Evolutionary conservation across 768 basidiomycete genomes (phyloP), one percentile per base, ranked within the genome.

Genomic region (Lactarius sp.): DNA sequence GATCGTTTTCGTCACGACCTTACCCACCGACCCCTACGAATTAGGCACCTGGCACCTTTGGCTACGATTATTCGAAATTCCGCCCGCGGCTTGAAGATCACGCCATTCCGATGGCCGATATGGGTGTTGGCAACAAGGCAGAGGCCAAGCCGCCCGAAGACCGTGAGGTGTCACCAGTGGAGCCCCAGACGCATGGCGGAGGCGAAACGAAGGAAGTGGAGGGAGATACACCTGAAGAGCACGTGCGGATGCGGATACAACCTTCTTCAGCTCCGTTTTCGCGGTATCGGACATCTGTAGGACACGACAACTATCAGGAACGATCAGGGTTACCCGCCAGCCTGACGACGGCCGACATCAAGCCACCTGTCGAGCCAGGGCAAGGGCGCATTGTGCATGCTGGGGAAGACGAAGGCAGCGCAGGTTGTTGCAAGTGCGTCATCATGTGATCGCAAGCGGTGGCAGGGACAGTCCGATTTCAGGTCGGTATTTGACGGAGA

Each of bases 1-100:
- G 56, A 57, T 44, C 8, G 31, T 36, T 12, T 46, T 42, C 13
- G 9, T 37, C 33, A 10, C 27, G 37, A 46, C 33, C 39, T 16
- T 37, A 5, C 53, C 52, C 39, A 47, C 37, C 13, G 8, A 7
- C 22, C 16, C 18, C 4, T 14, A 12, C 39, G 50, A 20, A 57
- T 13, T 33, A 90, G 90, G 88, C 89, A 18, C 88, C 91, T 9
- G 90, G 90, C 20, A 92, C 89, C 50, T 93, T 93, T 73, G 90
- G 86, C 4, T 92, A 79, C 71, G 86, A 92, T 69, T 80, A 83
- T 59, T 77, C 85, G 7, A 93, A 92, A 73, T 85, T 86, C 69
- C 83, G 85, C 8, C 78, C 79, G 10, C 62, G 42, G 6, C 47
- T 41, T 37, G 56, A 63, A 22, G 56, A 50, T 22, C 56, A 37